These are phyloP conservation scores for Ceratopteris richardii DNA, from an alignment of 75 land plant species.

Conservation along the genomic window DNA sequence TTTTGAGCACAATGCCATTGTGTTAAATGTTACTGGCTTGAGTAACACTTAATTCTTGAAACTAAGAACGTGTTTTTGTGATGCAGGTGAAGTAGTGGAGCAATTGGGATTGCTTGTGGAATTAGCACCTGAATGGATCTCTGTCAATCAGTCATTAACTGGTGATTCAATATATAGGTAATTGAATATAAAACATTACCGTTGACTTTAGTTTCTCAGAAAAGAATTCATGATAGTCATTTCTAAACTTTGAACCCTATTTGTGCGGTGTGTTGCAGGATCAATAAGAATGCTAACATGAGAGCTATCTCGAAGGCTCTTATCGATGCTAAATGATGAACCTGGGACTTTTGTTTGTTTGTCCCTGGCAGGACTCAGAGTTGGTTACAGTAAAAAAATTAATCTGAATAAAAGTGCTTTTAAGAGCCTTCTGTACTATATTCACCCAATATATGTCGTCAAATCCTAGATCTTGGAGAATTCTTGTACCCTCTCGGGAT, in stretches of 20 bases:
- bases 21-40: too few species aligned
- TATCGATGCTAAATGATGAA: neutral
- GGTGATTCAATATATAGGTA: conserved; percentile 60
- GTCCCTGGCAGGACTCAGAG: too few species aligned
- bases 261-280: neutral
- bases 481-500: too few species aligned
- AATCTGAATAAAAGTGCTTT: too few species aligned
- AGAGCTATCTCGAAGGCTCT: conserved; percentile 1
- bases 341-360: too few species aligned
- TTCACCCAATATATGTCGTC: too few species aligned
- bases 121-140: conserved; percentile 69
- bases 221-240: neutral
- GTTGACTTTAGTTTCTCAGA: neutral
- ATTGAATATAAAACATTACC: neutral
- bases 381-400: too few species aligned
- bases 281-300: conserved; percentile 3
- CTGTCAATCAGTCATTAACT: conserved; percentile 27
- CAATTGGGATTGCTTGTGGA: conserved; percentile 52
- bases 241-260: neutral
- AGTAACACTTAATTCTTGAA: too few species aligned
- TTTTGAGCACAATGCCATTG: neutral
- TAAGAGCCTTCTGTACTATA: too few species aligned
- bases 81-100: conserved; percentile 66
- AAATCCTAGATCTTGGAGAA: too few species aligned
- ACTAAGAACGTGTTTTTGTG: conserved; percentile 1